phyloP scores from a whole-genome alignment of 345 rosid species.

The Populus pruinosa region DNA sequence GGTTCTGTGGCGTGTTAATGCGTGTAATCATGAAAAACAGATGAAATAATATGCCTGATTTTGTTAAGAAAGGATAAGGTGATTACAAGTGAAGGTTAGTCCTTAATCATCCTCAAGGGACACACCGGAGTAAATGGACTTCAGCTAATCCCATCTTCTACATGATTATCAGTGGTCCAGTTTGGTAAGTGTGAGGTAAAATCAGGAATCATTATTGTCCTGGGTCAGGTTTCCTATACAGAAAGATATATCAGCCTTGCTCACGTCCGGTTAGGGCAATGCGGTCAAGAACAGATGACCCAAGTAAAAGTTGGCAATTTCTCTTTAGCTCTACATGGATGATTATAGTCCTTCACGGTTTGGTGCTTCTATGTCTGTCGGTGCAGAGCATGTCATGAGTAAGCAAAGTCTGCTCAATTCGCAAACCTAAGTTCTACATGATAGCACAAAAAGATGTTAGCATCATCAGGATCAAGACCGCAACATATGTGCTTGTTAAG shows the following conservation, averaged over 20 bases:
- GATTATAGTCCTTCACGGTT: background rate
- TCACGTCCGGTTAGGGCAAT: background rate
- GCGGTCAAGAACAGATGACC: background rate
- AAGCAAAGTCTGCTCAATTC: background rate
- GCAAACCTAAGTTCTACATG: background rate
- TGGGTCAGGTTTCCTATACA: background rate
- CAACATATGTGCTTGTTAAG: background rate
- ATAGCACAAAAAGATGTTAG: background rate
- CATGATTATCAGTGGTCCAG: background rate
- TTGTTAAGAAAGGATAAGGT: background rate
- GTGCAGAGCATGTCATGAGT: background rate
- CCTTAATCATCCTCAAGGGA: background rate
- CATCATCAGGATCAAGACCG: background rate
- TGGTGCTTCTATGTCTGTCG: background rate
- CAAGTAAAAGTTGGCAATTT: background rate
- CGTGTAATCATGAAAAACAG: background rate
- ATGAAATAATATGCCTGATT: background rate
- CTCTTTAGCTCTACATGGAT: background rate
- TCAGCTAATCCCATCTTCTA: background rate
- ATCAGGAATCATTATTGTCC: background rate
- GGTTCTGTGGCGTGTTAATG: background rate
- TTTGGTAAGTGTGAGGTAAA: background rate
- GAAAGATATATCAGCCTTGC: background rate
- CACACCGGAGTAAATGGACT: background rate
- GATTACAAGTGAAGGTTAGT: background rate